These are phyloP conservation scores for Venturia oleaginea DNA, from an alignment of 2,329 filamentous ascomycete species.

Conservation along the genomic window DNA sequence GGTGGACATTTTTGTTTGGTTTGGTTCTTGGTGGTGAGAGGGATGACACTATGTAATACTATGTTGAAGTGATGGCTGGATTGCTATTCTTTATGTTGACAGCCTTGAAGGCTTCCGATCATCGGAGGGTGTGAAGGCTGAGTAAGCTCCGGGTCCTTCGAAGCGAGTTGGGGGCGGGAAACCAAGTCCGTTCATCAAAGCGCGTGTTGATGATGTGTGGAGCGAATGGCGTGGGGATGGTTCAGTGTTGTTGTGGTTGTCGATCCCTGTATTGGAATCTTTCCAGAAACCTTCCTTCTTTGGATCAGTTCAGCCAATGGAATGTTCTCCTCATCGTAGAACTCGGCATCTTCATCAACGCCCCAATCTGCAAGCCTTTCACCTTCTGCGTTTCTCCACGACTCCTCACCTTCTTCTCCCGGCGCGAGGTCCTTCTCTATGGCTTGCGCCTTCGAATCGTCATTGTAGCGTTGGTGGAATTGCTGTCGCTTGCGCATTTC, in stretches of 20 bases:
- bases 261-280: not conserved
- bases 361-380: constrained; percentile 68
- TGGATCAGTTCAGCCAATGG: constrained; percentile 60
- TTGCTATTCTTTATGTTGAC: not conserved
- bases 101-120: not conserved
- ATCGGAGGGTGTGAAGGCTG: not conserved
- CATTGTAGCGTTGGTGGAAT: constrained; percentile 32
- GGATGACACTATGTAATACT: not conserved
- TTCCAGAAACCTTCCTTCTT: constrained; percentile 27
- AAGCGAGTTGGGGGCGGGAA: not conserved
- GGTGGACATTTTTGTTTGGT: not conserved
- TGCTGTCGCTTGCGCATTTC: constrained; percentile 27
- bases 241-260: not conserved
- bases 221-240: not conserved
- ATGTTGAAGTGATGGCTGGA: no score
- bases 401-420: constrained; percentile 38
- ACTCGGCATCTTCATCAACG: constrained; percentile 67
- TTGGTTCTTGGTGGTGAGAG: not conserved
- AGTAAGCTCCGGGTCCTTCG: not conserved
- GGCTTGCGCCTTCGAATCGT: constrained; percentile 19
- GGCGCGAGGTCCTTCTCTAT: constrained; percentile 19
- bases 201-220: not conserved
- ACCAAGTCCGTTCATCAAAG: not conserved
- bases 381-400: constrained; percentile 68
- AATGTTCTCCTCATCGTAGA: constrained; percentile 56